Conservation (phyloP, 192 early-diverging fungal species). For the Dispira parvispora region DNA sequence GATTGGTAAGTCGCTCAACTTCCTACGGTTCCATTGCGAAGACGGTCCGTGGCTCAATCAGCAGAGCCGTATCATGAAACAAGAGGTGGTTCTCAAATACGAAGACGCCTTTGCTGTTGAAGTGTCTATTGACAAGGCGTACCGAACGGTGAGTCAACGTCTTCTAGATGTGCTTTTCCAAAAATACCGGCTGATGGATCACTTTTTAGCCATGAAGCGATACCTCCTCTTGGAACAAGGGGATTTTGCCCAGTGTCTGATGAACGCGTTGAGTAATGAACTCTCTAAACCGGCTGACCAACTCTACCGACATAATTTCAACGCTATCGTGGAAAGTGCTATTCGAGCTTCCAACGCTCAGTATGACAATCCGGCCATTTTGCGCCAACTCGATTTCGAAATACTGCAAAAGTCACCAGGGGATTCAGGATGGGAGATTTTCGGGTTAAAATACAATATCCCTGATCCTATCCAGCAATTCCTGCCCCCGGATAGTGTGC, state of each 20-base stretch:
- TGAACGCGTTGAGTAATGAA: constrained; percentile 53
- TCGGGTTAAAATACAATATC: constrained; percentile 75
- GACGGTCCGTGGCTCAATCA: constrained; percentile 37
- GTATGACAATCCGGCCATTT: constrained; percentile 57
- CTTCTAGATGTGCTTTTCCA: constrained; percentile 61
- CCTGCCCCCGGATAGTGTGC: constrained; percentile 52
- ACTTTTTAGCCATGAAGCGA: constrained; percentile 68
- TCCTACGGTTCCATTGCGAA: constrained; percentile 44
- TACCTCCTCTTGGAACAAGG: constrained; percentile 88
- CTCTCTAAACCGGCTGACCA: constrained; percentile 49
- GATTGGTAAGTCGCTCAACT: constrained; percentile 81
- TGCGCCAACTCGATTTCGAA: constrained; percentile 62
- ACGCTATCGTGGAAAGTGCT: constrained; percentile 66
- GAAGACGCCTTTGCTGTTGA: constrained; percentile 55
- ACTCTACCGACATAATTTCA: constrained; percentile 79
- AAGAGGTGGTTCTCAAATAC: constrained; percentile 33
- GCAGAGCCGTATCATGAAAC: constrained; percentile 18
- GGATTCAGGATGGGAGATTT: constrained; percentile 83
- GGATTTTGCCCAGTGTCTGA: constrained; percentile 81
- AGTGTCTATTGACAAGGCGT: constrained; percentile 50
- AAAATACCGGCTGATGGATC: constrained; percentile 70
- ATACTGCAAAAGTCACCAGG: constrained; percentile 37
- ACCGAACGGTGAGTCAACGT: constrained; percentile 51
- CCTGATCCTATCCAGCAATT: constrained; percentile 73
- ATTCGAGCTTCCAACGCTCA: constrained; percentile 81